Evolutionary conservation across 108 stramenopile species (phyloP), one percentile per base, ranked within the genome.

Genomic region (Nannochloropsis gaditana): DNA sequence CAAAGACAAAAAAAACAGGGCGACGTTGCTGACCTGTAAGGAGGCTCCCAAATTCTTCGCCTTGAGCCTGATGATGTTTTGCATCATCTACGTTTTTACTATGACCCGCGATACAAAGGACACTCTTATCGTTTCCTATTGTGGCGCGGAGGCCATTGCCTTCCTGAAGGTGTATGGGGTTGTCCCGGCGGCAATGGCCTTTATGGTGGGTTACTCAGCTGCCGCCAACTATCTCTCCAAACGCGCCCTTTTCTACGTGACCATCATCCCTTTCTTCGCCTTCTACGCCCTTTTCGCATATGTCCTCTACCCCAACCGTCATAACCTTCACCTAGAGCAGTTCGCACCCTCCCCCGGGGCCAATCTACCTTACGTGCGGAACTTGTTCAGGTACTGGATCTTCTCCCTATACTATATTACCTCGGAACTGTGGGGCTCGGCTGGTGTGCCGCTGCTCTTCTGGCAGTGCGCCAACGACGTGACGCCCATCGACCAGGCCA

Each of bases 381-480:
- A 87, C 80, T 43, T 90, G 44, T 87, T 87, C 9, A 82, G 88
- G 9, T 97, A 97, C 91, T 99, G 98, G 98, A 94, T 93, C 83
- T 97, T 95, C 88, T 94, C 95, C 19, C 80, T 97, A 9, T 99
- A 96, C 88, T 99, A 99, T 89, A 94, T 96, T 84, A 92, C 96
- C 92, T 95, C 98, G 41, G 96, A 99, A 92, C 94, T 99, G 92
- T 97, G 96, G 96, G 98, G 96, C 42, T 94, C 94, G 90, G 44
- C 96, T 95, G 84, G 94, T 94, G 45, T 94, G 79, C 86, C 94
- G 59, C 91, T 99, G 43, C 88, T 99, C 84, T 99, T 99, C 92
- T 99, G 98, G 98, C 93, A 94, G 21, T 95, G 96, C 90, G 98
- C 98, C 43, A 99, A 99, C 91, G 95, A 96, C 86, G 94, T 98